Conservation (phyloP, 31 red algal species). For the Odonthalia washingtoniensis region DNA sequence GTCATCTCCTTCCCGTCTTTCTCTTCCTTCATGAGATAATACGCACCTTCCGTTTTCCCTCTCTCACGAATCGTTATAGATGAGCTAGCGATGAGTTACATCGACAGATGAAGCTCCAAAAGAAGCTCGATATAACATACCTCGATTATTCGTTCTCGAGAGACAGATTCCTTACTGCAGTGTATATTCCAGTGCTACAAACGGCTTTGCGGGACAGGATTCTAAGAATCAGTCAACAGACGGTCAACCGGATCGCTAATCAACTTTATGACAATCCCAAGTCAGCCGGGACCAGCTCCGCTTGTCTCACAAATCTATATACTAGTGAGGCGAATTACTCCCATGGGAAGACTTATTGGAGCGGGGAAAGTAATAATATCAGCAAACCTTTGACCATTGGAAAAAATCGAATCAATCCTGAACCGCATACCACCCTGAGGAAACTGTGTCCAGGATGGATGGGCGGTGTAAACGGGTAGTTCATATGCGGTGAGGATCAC, state of each 20-base stretch:
- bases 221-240: neutral
- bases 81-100: neutral
- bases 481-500: too few species aligned
- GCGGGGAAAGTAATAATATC: neutral
- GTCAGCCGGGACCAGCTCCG: neutral
- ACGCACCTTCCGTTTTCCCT: too few species aligned
- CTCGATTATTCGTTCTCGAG: neutral
- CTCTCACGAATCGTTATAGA: neutral
- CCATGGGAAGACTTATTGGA: neutral
- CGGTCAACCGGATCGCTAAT: neutral
- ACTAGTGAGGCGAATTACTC: neutral
- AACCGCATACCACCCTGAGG: neutral
- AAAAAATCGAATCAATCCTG: neutral
- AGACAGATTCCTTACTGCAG: slow-evolving; percentile 1
- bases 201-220: slow-evolving; percentile 19
- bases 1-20: too few species aligned
- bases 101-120: neutral
- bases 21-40: too few species aligned
- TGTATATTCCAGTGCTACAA: neutral
- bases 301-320: neutral
- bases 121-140: neutral
- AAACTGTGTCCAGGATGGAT: neutral
- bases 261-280: neutral
- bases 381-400: neutral
- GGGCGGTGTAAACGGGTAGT: neutral